Percentiles rank a stretch among this genome's conserved stretches.
Conservation (phyloP, 2,329 filamentous ascomycete genomes). For the Ophiostoma tasmaniense region DNA sequence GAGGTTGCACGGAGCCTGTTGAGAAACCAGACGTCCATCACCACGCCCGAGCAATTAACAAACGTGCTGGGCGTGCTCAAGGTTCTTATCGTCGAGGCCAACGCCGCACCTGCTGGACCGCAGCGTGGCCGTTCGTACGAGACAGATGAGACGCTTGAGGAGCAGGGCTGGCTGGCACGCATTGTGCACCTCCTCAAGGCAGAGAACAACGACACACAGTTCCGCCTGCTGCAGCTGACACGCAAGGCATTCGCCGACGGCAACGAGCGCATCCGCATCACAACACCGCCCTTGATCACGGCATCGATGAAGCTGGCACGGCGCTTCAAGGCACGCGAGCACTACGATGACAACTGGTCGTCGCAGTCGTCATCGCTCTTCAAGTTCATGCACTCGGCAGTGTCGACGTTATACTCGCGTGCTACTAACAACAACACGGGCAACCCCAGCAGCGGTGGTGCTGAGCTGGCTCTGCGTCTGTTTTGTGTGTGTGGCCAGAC, state of each 20-base stretch:
- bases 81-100: conserved; percentile 88
- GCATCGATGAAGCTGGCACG: conserved; percentile 82
- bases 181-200: conserved; percentile 81
- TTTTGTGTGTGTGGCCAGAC: conserved; percentile 91
- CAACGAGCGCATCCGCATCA: conserved; percentile 92
- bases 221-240: conserved; percentile 81
- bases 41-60: conserved; percentile 70
- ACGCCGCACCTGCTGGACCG: conserved; percentile 63
- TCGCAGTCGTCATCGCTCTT: conserved; percentile 67
- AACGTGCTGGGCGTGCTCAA: conserved; percentile 81
- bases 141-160: conserved; percentile 95
- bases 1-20: conserved; percentile 80
- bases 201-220: conserved; percentile 84
- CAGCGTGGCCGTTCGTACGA: conserved; percentile 60
- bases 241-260: conserved; percentile 83
- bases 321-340: conserved; percentile 81
- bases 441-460: conserved; percentile 51
- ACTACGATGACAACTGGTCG: conserved; percentile 61
- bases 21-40: conserved; percentile 70
- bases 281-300: conserved; percentile 85
- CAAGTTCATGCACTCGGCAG: conserved; percentile 86
- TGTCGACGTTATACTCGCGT: conserved; percentile 80
- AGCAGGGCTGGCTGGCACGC: conserved; percentile 92
- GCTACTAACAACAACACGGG: conserved; percentile 44
- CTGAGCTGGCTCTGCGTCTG: conserved; percentile 79